A percentile compares a stretch with the other conserved stretches of the same genome.
Evolutionary conservation across 2,329 filamentous ascomycete genomes (phyloP).

Genomic region (Raffaelea arxii): DNA sequence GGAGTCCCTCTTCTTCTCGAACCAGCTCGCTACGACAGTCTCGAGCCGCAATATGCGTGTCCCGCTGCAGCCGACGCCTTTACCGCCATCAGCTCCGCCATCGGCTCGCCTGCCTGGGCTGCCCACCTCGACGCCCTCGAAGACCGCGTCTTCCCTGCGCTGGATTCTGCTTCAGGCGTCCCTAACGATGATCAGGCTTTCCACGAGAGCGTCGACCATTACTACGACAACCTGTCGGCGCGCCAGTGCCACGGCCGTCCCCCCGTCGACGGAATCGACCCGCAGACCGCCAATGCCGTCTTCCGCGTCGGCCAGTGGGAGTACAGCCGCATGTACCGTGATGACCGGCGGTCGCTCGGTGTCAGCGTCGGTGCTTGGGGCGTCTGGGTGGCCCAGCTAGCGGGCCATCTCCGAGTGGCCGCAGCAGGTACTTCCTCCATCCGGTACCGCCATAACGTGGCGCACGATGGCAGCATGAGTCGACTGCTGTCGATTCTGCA

Average conservation of each 20-base stretch:
- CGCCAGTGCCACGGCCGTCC: constrained; percentile 67
- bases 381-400: constrained; percentile 65
- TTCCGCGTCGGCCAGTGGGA: constrained; percentile 74
- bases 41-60: constrained; percentile 67
- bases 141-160: constrained; percentile 42
- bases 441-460: constrained; percentile 65
- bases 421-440: neutral
- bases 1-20: constrained; percentile 40
- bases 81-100: constrained; percentile 2
- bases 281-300: constrained; percentile 54
- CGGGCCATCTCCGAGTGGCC: constrained; percentile 46
- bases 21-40: constrained; percentile 53
- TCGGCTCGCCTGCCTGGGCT: constrained; percentile 4
- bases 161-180: constrained; percentile 64
- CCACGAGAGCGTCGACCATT: constrained; percentile 68
- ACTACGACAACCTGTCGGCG: constrained; percentile 75
- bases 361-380: constrained; percentile 55
- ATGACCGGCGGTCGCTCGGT: constrained; percentile 49
- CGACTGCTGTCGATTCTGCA: constrained; percentile 61
- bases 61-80: constrained; percentile 28
- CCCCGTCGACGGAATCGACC: constrained; percentile 44
- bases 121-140: constrained; percentile 16
- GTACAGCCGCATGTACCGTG: constrained; percentile 70
- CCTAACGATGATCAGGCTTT: constrained; percentile 46
- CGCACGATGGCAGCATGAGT: constrained; percentile 67